These are phyloP conservation scores for Paecilomyces variotii DNA, from an alignment of 2,329 filamentous ascomycete genomes.

Conservation along the genomic window DNA sequence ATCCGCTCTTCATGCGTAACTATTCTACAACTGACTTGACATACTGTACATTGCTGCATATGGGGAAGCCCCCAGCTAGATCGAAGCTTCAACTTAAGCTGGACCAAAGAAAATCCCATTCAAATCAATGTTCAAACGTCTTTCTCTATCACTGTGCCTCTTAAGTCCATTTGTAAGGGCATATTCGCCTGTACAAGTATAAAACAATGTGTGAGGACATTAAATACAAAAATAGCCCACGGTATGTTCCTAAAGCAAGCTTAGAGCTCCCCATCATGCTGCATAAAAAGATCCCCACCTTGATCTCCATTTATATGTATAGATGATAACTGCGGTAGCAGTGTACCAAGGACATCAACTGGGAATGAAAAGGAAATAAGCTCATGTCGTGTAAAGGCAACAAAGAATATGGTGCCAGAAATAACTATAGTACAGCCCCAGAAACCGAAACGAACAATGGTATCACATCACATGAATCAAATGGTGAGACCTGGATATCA, in stretches of 20 bases:
- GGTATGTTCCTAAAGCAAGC: not conserved
- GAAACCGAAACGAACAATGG: not conserved
- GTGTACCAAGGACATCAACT: conserved; percentile 4
- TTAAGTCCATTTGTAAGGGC: not conserved
- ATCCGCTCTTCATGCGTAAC: too few species aligned
- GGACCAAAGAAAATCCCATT: too few species aligned
- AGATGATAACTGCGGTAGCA: not conserved
- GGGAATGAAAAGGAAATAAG: not conserved
- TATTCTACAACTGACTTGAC: too few species aligned
- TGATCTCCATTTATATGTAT: not conserved
- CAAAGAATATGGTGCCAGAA: conserved; percentile 1
- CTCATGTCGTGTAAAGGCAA: not conserved
- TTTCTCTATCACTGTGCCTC: not conserved
- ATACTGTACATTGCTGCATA: too few species aligned
- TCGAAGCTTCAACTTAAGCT: too few species aligned
- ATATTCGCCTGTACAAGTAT: not conserved
- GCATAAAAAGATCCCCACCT: not conserved
- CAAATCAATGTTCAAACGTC: not conserved
- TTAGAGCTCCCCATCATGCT: not conserved
- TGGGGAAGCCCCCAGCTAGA: too few species aligned
- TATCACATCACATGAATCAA: not conserved
- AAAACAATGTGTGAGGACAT: not conserved
- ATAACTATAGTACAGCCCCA: not conserved
- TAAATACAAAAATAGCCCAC: not conserved
- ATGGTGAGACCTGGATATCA: not conserved